phyloP scores from a whole-genome alignment of 306 rosid genomes.

The Ormosia emarginata region DNA sequence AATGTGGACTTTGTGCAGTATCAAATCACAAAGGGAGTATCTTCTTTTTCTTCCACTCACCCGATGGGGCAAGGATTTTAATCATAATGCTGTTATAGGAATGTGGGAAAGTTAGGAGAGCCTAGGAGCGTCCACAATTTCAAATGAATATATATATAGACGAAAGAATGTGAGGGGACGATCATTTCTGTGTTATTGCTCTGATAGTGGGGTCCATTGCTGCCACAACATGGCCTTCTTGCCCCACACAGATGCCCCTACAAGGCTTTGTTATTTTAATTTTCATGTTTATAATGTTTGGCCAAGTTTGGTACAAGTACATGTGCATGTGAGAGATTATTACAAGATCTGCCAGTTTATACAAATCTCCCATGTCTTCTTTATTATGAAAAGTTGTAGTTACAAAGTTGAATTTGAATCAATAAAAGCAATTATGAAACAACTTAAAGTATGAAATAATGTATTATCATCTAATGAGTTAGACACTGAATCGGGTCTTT shows the following conservation, averaged over 20 bases:
- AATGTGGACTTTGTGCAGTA: constrained; percentile 1
- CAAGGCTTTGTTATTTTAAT: background rate
- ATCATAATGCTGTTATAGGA: constrained; percentile 30
- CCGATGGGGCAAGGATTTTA: background rate
- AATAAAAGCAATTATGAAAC: background rate
- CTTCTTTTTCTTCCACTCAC: constrained; percentile 20
- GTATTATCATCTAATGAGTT: background rate
- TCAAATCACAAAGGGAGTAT: background rate
- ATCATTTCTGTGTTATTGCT: constrained; percentile 17
- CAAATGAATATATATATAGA: background rate
- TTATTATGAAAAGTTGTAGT: background rate
- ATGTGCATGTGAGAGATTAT: constrained; percentile 1
- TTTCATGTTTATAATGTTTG: background rate
- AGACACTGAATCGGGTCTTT: background rate
- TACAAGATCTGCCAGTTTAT: background rate
- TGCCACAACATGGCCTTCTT: background rate
- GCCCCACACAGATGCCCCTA: background rate
- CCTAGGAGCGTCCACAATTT: background rate
- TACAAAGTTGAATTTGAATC: background rate
- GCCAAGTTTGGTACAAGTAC: background rate
- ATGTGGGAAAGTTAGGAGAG: constrained; percentile 28
- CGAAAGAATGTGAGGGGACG: background rate
- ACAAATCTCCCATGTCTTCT: background rate
- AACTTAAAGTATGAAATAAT: background rate
- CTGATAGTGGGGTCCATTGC: background rate